Percentiles rank a stretch among this genome's conserved stretches.
phyloP scores from a whole-genome alignment of 495 filamentous ascomycete species.

The Penicillium verhagenii region DNA sequence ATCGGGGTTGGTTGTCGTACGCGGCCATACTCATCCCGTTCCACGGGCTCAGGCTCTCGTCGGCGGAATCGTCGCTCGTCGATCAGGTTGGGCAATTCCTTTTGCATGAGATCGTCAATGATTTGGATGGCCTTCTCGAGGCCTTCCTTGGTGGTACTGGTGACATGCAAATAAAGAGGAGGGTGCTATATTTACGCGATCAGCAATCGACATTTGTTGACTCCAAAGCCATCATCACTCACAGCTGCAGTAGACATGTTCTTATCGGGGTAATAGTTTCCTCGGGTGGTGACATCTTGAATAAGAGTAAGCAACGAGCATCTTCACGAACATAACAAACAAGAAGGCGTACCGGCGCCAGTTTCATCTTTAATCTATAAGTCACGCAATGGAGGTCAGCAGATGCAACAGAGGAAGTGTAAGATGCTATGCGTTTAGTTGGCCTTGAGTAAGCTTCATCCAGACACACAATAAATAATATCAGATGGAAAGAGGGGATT shows the following conservation, averaged over 20 bases:
- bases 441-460: slow-evolving; percentile 80
- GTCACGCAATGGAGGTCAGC: slow-evolving; percentile 91
- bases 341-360: slow-evolving; percentile 92
- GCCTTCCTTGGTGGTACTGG: slow-evolving; percentile 87
- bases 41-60: slow-evolving; percentile 82
- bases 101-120: slow-evolving; percentile 93
- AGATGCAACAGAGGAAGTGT: slow-evolving; percentile 83
- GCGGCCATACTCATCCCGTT: slow-evolving; percentile 91
- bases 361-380: slow-evolving; percentile 99
- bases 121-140: slow-evolving; percentile 81
- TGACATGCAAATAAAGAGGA: slow-evolving; percentile 91
- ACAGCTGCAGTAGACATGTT: slow-evolving; percentile 92
- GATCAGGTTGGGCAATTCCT: slow-evolving; percentile 91
- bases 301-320: slow-evolving; percentile 59
- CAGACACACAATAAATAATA: slow-evolving; percentile 55
- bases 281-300: slow-evolving; percentile 98
- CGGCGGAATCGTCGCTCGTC: slow-evolving; percentile 93
- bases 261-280: slow-evolving; percentile 95
- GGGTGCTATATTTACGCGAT: slow-evolving; percentile 62
- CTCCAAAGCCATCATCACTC: slow-evolving; percentile 36
- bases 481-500: slow-evolving; percentile 32
- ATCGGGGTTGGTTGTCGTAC: slow-evolving; percentile 48
- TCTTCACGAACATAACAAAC: slow-evolving; percentile 47
- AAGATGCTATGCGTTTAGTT: slow-evolving; percentile 63
- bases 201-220: slow-evolving; percentile 2